phyloP scores from a whole-genome alignment of 352 stramenopile genomes.

The Globisporangium splendens region DNA sequence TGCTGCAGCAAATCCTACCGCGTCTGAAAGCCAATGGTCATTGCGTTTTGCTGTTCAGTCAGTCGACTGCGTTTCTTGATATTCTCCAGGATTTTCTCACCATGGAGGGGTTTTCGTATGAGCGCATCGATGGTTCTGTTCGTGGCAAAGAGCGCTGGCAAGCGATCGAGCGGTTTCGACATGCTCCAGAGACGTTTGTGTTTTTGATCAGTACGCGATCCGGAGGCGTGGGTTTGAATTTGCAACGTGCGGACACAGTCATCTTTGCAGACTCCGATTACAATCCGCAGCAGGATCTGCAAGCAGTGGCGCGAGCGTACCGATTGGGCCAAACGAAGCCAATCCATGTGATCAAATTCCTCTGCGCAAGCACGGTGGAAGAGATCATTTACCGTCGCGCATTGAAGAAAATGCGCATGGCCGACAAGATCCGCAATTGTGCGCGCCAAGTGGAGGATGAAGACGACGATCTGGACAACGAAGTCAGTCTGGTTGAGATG shows the following conservation, averaged over 20 bases:
- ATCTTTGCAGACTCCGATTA: slow-evolving; percentile 82
- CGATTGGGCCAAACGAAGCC: slow-evolving; percentile 69
- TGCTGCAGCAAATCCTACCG: slow-evolving; percentile 82
- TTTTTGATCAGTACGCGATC: slow-evolving; percentile 78
- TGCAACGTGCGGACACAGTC: slow-evolving; percentile 79
- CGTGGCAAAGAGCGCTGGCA: slow-evolving; percentile 78
- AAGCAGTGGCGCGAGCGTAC: slow-evolving; percentile 68
- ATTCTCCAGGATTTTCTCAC: slow-evolving; percentile 82
- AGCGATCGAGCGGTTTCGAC: slow-evolving; percentile 74
- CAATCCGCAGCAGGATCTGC: slow-evolving; percentile 70
- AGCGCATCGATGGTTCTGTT: slow-evolving; percentile 74
- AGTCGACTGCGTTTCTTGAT: slow-evolving; percentile 70
- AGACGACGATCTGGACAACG: slow-evolving; percentile 34
- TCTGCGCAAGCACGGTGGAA: slow-evolving; percentile 72
- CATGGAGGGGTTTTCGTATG: slow-evolving; percentile 69
- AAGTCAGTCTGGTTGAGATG: slow-evolving; percentile 54
- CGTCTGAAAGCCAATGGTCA: slow-evolving; percentile 82
- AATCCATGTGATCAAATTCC: slow-evolving; percentile 79
- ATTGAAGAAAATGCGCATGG: slow-evolving; percentile 70
- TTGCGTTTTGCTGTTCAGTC: slow-evolving; percentile 80
- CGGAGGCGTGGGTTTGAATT: slow-evolving; percentile 65
- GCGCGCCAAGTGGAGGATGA: slow-evolving; percentile 31
- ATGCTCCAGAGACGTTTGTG: slow-evolving; percentile 88
- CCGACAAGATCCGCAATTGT: slow-evolving; percentile 63
- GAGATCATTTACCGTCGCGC: slow-evolving; percentile 76